Percentiles rank a stretch among this genome's conserved stretches.
Conservation (phyloP, 2,329 filamentous ascomycete species). For the Stylonectria norvegica region DNA sequence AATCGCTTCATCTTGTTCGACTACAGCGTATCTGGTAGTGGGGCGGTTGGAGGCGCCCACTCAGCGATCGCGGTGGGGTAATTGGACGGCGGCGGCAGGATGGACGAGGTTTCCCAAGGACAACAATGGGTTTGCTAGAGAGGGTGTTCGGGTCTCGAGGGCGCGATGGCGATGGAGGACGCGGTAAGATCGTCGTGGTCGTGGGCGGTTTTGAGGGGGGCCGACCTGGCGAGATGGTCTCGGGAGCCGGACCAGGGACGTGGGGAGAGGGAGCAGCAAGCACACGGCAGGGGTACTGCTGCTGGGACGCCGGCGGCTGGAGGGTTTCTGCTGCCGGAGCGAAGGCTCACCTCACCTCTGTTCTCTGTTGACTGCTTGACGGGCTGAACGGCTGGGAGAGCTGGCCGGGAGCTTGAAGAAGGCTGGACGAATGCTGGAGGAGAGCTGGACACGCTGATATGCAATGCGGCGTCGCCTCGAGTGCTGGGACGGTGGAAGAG, state of each 20-base stretch:
- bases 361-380: background rate
- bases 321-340: too few relatives aligned
- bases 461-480: conserved; percentile 21
- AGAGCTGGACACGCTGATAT: conserved; percentile 13
- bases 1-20: conserved; percentile 86
- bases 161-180: conserved; percentile 16
- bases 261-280: background rate
- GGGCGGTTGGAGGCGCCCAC: conserved; percentile 26
- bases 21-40: conserved; percentile 23
- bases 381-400: conserved; percentile 1
- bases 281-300: background rate
- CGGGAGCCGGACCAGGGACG: conserved; percentile 16
- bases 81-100: conserved; percentile 32
- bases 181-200: conserved; percentile 14
- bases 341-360: too few relatives aligned
- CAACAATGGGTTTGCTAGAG: conserved; percentile 16
- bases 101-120: conserved; percentile 22
- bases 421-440: conserved; percentile 5
- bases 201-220: conserved; percentile 15
- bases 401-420: conserved; percentile 9
- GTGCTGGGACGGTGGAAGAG: conserved; percentile 15
- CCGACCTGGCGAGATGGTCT: conserved; percentile 20
- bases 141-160: conserved; percentile 12
- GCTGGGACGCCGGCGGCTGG: background rate
- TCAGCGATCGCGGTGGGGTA: conserved; percentile 28